These are phyloP conservation scores for Periglandula ipomoeae DNA, from an alignment of 2,329 filamentous ascomycete species.

Conservation along the genomic window DNA sequence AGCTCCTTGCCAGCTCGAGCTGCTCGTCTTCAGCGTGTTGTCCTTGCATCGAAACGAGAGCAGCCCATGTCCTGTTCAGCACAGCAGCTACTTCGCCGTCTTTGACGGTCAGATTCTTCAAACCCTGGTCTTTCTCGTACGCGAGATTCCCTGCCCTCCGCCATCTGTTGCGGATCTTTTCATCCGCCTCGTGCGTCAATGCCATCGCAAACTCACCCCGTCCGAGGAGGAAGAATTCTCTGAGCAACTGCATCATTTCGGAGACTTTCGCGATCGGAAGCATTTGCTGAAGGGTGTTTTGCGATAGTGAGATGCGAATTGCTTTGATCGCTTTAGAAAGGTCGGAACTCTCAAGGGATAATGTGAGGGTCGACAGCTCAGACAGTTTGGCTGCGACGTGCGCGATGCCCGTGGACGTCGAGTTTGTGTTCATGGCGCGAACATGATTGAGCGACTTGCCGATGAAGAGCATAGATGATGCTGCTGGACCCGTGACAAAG, in stretches of 20 bases:
- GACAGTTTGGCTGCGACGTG: slow-evolving; percentile 60
- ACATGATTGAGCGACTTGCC: slow-evolving; percentile 85
- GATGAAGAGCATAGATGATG: slow-evolving; percentile 80
- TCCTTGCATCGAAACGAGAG: slow-evolving; percentile 65
- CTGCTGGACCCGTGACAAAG: slow-evolving; percentile 67
- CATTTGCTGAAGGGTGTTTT: slow-evolving; percentile 73
- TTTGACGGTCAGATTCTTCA: slow-evolving; percentile 55
- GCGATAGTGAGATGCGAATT: slow-evolving; percentile 73
- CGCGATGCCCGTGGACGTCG: slow-evolving; percentile 40
- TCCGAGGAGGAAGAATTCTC: slow-evolving; percentile 80
- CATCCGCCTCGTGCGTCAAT: slow-evolving; percentile 76
- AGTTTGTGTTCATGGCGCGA: slow-evolving; percentile 42
- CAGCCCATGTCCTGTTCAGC: slow-evolving; percentile 68
- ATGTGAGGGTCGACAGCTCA: slow-evolving; percentile 57
- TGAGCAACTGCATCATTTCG: slow-evolving; percentile 66
- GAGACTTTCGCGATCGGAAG: slow-evolving; percentile 69
- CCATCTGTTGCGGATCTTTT: slow-evolving; percentile 66
- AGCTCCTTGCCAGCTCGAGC: slow-evolving; percentile 70
- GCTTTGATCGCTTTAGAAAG: slow-evolving; percentile 64
- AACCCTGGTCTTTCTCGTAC: slow-evolving; percentile 43
- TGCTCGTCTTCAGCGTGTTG: slow-evolving; percentile 66
- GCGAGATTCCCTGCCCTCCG: slow-evolving; percentile 50
- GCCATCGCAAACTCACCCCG: slow-evolving; percentile 87
- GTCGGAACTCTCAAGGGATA: slow-evolving; percentile 63
- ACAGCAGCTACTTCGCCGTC: slow-evolving; percentile 78